Percentiles rank a stretch among this genome's conserved stretches.
phyloP scores from a whole-genome alignment of 2,329 filamentous ascomycete genomes.

The Diaporthe citriasiana region DNA sequence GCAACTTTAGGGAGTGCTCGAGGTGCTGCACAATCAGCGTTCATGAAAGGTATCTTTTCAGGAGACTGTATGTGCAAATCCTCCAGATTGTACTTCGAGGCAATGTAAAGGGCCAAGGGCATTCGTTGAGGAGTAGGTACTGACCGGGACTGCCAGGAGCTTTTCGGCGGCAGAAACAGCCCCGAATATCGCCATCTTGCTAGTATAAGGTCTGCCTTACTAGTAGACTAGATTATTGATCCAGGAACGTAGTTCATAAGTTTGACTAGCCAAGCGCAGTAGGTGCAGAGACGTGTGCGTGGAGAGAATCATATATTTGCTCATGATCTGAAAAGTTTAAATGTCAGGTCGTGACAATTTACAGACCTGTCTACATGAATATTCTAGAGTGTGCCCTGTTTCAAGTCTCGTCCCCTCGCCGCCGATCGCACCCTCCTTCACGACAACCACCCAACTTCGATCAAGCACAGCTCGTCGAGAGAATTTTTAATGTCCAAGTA shows the following conservation, averaged over 20 bases:
- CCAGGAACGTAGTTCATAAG: neutral
- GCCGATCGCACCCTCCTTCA: constrained; percentile 11
- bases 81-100: neutral
- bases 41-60: neutral
- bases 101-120: too few relatives aligned
- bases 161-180: neutral
- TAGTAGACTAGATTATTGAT: neutral
- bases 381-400: neutral
- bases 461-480: constrained; percentile 9
- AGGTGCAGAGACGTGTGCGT: neutral
- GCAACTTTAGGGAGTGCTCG: neutral
- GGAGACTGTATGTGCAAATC: neutral
- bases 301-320: neutral
- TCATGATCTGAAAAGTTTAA: neutral
- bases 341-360: neutral
- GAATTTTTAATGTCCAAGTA: neutral
- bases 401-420: neutral
- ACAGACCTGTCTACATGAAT: neutral
- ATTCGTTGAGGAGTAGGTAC: neutral
- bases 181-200: constrained; percentile 5
- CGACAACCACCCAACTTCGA: constrained; percentile 1
- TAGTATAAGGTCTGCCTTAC: neutral
- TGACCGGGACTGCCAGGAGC: constrained; percentile 8
- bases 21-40: neutral
- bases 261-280: neutral